Conservation (phyloP, 345 rosid species). For the Clarkia xantiana region DNA sequence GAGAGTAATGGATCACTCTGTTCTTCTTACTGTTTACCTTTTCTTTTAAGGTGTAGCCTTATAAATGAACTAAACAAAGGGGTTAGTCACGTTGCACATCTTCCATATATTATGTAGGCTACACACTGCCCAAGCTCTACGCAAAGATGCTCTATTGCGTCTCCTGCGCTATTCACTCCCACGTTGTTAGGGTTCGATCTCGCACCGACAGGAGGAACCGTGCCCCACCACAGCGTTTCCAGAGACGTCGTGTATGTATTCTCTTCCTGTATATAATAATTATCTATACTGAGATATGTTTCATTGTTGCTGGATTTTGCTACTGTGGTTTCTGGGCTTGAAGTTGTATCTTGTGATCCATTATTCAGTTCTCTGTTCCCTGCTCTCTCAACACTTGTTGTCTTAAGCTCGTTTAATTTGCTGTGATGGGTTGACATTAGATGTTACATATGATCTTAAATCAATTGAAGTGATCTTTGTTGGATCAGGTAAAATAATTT, state of each 20-base stretch:
- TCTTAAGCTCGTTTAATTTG: too few relatives aligned
- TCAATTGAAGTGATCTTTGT: too few relatives aligned
- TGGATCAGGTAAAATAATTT: too few relatives aligned
- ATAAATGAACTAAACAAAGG: neutral
- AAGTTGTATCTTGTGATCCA: too few relatives aligned
- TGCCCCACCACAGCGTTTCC: slow-evolving; percentile 73
- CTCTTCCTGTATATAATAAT: neutral
- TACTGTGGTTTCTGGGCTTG: too few relatives aligned
- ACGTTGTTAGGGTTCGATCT: slow-evolving; percentile 89
- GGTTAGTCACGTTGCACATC: neutral
- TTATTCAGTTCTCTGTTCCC: too few relatives aligned
- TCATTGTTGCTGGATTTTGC: too few relatives aligned
- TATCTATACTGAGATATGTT: neutral
- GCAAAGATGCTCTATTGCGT: slow-evolving; percentile 91
- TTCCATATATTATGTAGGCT: slow-evolving; percentile 19
- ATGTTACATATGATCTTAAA: too few relatives aligned
- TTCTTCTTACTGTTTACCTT: neutral
- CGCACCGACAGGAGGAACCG: slow-evolving; percentile 59
- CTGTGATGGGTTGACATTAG: too few relatives aligned
- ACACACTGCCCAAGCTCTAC: slow-evolving; percentile 65
- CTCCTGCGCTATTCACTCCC: slow-evolving; percentile 94
- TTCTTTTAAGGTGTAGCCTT: neutral
- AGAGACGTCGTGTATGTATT: slow-evolving; percentile 56
- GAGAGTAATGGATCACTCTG: slow-evolving; percentile 25
- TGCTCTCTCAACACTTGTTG: too few relatives aligned